These are phyloP conservation scores for Nothopassalora personata DNA, from an alignment of 2,329 filamentous ascomycete genomes.

Conservation along the genomic window DNA sequence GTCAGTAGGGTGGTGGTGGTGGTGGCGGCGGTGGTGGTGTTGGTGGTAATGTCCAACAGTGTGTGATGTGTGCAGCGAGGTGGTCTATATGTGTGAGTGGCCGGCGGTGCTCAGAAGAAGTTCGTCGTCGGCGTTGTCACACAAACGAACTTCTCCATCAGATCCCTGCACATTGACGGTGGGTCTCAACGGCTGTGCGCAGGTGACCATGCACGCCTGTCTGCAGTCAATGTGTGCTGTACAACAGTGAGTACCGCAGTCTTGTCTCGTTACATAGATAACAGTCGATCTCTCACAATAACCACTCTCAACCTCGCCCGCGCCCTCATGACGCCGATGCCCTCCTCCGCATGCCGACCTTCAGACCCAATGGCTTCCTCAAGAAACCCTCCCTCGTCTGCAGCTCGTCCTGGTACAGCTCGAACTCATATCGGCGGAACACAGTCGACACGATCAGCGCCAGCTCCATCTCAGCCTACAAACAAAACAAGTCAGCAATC, in stretches of 20 bases:
- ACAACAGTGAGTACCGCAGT: neutral
- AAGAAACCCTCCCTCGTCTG: conserved; percentile 34
- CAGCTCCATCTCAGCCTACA: conserved; percentile 38
- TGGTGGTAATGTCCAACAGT: neutral
- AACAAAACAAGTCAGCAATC: conserved; percentile 2
- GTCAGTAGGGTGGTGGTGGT: neutral
- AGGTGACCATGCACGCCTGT: neutral
- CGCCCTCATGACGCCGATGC: conserved; percentile 1
- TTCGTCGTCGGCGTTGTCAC: neutral
- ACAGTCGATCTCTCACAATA: neutral
- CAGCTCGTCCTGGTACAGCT: conserved; percentile 31
- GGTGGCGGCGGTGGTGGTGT: neutral
- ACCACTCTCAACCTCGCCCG: neutral
- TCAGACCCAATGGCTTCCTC: conserved; percentile 31
- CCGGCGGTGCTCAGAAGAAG: neutral
- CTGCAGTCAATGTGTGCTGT: neutral
- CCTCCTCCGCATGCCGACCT: conserved; percentile 25
- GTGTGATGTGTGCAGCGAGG: neutral
- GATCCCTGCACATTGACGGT: neutral
- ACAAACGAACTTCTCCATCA: neutral
- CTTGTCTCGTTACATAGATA: neutral
- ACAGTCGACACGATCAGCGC: conserved; percentile 36
- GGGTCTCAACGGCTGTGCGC: neutral
- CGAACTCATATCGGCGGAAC: conserved; percentile 34
- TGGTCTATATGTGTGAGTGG: neutral